A percentile compares a stretch with the other conserved stretches of the same genome.
Conservation (phyloP, 371 early-diverging fungal genomes). For the Coemansia sp. region DNA sequence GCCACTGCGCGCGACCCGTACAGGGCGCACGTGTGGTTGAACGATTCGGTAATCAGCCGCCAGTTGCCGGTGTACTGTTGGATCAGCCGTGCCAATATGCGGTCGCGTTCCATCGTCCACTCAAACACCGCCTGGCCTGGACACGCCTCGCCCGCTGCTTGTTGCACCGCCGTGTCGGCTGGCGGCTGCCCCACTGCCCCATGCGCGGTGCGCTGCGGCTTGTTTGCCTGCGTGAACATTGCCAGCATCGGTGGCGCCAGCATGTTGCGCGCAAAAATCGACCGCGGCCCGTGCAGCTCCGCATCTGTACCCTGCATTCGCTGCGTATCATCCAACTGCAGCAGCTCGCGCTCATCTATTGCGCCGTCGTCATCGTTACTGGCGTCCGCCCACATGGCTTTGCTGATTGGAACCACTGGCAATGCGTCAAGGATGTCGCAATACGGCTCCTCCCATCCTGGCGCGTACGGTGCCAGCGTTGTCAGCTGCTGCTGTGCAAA, state of each 20-base stretch:
- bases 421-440: conserved; percentile 43
- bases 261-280: conserved; percentile 39
- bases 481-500: conserved; percentile 27
- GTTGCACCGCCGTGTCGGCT: conserved; percentile 33
- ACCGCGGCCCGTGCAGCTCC: conserved; percentile 18
- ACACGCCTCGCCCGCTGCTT: conserved; percentile 36
- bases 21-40: conserved; percentile 33
- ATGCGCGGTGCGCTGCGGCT: conserved; percentile 25
- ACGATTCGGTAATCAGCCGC: conserved; percentile 38
- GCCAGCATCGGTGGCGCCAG: conserved; percentile 42
- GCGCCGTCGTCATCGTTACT: conserved; percentile 4
- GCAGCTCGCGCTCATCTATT: conserved; percentile 18
- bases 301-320: conserved; percentile 13
- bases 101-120: conserved; percentile 43
- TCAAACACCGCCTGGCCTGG: conserved; percentile 45
- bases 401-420: conserved; percentile 43
- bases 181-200: conserved; percentile 25
- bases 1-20: conserved; percentile 37
- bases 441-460: conserved; percentile 37
- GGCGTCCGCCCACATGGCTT: conserved; percentile 41
- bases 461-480: conserved; percentile 23
- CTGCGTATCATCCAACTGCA: conserved; percentile 9
- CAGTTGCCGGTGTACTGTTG: conserved; percentile 48
- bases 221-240: conserved; percentile 45
- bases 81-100: conserved; percentile 30